Base-by-base conservation (phyloP, 2,329 filamentous ascomycete species). In the Sarocladium strictum region DNA sequence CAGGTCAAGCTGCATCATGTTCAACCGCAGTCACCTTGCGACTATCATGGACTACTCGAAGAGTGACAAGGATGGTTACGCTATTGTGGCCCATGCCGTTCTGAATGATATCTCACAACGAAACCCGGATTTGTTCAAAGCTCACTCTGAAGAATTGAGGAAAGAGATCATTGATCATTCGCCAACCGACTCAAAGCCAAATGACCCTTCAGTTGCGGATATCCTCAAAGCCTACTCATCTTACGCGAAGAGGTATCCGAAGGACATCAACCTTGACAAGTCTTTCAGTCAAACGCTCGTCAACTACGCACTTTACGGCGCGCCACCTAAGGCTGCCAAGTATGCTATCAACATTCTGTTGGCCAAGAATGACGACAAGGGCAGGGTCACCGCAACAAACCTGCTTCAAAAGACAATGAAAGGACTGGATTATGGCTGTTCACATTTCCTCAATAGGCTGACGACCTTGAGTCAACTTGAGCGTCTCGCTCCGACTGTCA, bases 211-310 rank as follows among this genome's bases (percentile, higher is more conserved):
- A 2, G 86, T 89, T n/a, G 89, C 94, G 12, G 90, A 97, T 63
- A 93, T 93, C 2, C 77, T 99, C 56, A 97, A 96, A 67, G 93
- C 95, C 2, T 97, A 94, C 67, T 89, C 93, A 10, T 90, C 89
- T 2, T 99, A 96, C 67, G 89, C 92, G 1, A 87, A 86, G 64
- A 91, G 87, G 62, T 93, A 95, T 61, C 86, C 93, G 0, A 79
- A 85, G 11, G 92, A 97, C 57, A 82, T 99, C 53, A 89, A 89
- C 1, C 81, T 84, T 56, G 89, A 96, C 58, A 84, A 86, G 55
- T 89, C 88, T 60, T 93, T 97, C 62, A 77, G 84, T 29, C 85
- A 94, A 63, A 86, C 90, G 1, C 79, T 99, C 67, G 84, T 87
- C 57, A 86, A 83, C 62, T 97, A 94, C 68, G 89, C 92, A 1